These are phyloP conservation scores for Prunus davidiana DNA, from an alignment of 306 rosid genomes.

Conservation along the genomic window DNA sequence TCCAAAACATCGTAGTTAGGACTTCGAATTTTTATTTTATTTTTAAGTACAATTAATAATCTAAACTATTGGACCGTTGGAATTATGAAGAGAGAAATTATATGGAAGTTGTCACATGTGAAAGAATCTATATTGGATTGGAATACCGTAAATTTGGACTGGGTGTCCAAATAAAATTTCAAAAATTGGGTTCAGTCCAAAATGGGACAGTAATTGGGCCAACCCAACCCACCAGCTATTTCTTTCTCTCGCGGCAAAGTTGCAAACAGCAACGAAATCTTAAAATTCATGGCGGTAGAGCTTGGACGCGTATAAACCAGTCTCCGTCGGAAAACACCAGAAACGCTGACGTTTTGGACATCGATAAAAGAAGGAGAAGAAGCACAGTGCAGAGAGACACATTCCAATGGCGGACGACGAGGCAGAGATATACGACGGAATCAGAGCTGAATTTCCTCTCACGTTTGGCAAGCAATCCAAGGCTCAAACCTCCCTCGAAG, in stretches of 20 bases:
- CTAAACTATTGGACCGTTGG: rapidly evolving
- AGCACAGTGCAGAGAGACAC: background rate
- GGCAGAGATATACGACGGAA: constrained; percentile 72
- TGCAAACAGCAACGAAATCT: background rate
- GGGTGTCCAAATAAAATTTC: background rate
- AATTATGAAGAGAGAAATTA: no score
- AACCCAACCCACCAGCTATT: background rate
- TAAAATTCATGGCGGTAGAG: background rate
- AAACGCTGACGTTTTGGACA: background rate
- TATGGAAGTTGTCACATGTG: no score
- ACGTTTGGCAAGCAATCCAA: constrained; percentile 88
- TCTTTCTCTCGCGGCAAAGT: background rate
- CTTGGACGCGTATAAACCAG: background rate
- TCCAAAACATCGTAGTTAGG: no score
- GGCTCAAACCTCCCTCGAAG: constrained; percentile 74
- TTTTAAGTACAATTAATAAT: no score
- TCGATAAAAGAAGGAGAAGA: background rate
- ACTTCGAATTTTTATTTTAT: no score
- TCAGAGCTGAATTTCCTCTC: constrained; percentile 74
- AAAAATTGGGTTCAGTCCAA: background rate
- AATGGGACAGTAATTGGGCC: background rate
- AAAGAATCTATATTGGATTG: no score
- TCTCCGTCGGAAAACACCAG: background rate
- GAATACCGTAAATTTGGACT: no score
- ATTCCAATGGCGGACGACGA: constrained; percentile 50